Evolutionary conservation across 2,329 filamentous ascomycete genomes (phyloP), one percentile per base, ranked within the genome.

Genomic region (Davidsoniella eucalypti): DNA sequence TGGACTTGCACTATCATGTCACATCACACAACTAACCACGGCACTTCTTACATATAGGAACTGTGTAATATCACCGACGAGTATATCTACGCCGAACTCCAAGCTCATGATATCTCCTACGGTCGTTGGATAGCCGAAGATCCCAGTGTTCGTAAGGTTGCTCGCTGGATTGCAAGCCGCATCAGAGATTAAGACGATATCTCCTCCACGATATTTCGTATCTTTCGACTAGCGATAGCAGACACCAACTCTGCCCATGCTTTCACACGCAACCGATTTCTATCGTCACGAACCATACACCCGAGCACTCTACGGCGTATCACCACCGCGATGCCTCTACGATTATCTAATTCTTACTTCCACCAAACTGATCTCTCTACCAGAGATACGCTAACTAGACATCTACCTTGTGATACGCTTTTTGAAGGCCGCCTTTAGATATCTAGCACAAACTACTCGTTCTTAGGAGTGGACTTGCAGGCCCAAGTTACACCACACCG

Each of bases 61-160:
- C 66, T 81, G 43, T 64, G 69, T 29, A 65, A 65, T 38, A 71
- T 80, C 56, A 76, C 70, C 39, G 77, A 82, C 61, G 74, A 80
- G 49, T 59, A 63, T 36, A 67, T 81, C 54, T 80, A 80, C 60
- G 60, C 64, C 44, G 68, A 78, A 52, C 67, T 80, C 50, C 68
- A 70, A 54, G 60, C 64, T 36, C 70, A 70, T 17, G 77, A 81
- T 58, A 63, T 70, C 23, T 59, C 61, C 50, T 69, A 73, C 63
- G 73, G 74, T 58, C 74, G 76, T 64, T 82, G 77, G 77, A 77
- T 70, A 57, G 68, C 64, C 55, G 77, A 81, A 58, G 77, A 81
- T 58, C 77, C 77, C 2, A 74, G 70, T 55, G 63, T 79, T 48
- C 66, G 72, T 49, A 65, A 69, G 45, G 71, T 80, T 52, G 69